Conservation (phyloP, 805 yeast genomes). For the Lipomyces yamadae region DNA sequence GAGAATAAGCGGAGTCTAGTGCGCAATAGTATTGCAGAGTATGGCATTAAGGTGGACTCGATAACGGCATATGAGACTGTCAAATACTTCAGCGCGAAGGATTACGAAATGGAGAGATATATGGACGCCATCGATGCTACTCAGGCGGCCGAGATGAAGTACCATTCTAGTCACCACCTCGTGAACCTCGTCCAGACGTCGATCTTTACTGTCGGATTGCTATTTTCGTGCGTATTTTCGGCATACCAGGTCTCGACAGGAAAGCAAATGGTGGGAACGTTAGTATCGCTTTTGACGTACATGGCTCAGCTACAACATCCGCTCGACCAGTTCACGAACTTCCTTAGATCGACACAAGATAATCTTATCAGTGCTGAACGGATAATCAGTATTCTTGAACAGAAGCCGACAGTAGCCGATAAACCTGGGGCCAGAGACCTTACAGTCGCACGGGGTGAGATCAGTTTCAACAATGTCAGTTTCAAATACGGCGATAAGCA, state of each 20-base stretch:
- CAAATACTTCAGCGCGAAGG: constrained; percentile 35
- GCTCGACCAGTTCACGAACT: constrained; percentile 29
- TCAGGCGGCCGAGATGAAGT: constrained; percentile 21
- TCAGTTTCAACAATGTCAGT: constrained; percentile 64
- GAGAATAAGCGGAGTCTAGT: constrained; percentile 24
- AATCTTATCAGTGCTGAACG: constrained; percentile 34
- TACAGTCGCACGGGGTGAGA: constrained; percentile 38
- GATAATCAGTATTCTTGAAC: constrained; percentile 26
- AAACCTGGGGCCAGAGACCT: constrained; percentile 18
- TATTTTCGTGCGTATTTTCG: constrained; percentile 25
- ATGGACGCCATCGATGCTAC: constrained; percentile 18
- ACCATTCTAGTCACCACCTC: constrained; percentile 17
- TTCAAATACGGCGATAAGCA: constrained; percentile 72
- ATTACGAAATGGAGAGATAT: constrained; percentile 33
- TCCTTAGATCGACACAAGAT: constrained; percentile 29
- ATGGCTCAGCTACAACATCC: constrained; percentile 35
- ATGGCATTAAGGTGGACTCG: constrained; percentile 27
- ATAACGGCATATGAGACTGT: constrained; percentile 34
- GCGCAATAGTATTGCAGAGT: constrained; percentile 14
- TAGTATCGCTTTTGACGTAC: constrained; percentile 33
- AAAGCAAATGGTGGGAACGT: constrained; percentile 28
- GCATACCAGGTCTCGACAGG: constrained; percentile 32
- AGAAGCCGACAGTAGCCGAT: constrained; percentile 28
- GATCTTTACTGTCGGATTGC: constrained; percentile 29
- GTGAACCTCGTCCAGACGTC: constrained; percentile 28